These are phyloP conservation scores for Xylaria venustula DNA, from an alignment of 495 filamentous ascomycete genomes.

Conservation along the genomic window DNA sequence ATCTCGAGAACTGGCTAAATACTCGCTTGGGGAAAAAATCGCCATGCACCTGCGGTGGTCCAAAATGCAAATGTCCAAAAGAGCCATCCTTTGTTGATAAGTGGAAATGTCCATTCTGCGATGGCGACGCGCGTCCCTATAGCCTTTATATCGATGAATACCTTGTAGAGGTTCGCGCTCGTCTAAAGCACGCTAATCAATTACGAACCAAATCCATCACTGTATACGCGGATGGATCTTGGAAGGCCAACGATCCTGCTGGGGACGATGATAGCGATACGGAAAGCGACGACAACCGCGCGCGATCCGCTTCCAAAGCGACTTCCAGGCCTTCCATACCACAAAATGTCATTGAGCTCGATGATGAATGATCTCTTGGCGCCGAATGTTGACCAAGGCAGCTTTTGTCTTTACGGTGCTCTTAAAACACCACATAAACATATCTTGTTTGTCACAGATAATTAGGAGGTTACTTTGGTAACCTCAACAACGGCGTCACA, in stretches of 20 bases:
- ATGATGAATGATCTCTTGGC: constrained; percentile 18
- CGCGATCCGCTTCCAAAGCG: not conserved
- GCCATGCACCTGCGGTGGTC: constrained; percentile 29
- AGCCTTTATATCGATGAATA: constrained; percentile 69
- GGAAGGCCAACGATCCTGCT: constrained; percentile 43
- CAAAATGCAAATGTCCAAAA: constrained; percentile 30
- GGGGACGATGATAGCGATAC: constrained; percentile 25
- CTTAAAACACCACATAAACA: not conserved
- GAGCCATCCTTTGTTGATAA: constrained; percentile 63
- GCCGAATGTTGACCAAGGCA: not conserved
- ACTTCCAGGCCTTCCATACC: constrained; percentile 1
- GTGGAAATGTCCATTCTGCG: constrained; percentile 83
- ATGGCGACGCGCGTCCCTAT: constrained; percentile 68
- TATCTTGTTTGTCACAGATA: no score
- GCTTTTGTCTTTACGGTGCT: not conserved
- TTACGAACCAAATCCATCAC: constrained; percentile 57
- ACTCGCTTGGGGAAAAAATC: constrained; percentile 53
- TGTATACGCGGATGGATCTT: constrained; percentile 57
- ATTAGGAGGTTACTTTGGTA: no score
- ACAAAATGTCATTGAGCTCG: constrained; percentile 25
- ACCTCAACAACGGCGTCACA: no score
- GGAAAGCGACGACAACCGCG: constrained; percentile 19
- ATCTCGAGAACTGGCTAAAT: constrained; percentile 74
- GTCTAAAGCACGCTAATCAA: constrained; percentile 42
- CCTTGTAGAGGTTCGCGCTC: constrained; percentile 55